A percentile compares a stretch with the other conserved stretches of the same genome.
phyloP scores from a whole-genome alignment of 306 rosid genomes.

The Mucuna pruriens region DNA sequence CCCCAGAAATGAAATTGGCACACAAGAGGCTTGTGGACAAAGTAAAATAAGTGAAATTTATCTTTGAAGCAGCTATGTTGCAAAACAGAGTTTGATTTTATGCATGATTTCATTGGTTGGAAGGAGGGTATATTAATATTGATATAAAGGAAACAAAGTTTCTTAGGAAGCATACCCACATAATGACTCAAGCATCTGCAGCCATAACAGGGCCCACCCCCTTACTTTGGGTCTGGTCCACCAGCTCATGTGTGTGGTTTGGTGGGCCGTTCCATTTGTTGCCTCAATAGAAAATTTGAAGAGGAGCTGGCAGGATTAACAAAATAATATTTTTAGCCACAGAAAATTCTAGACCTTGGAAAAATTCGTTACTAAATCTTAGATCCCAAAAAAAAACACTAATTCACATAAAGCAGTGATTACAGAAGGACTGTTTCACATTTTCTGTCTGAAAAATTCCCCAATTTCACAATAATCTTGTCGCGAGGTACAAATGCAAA shows the following conservation, averaged over 20 bases:
- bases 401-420: slow-evolving; percentile 17
- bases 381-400: neutral
- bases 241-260: slow-evolving; percentile 55
- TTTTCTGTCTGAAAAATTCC: neutral
- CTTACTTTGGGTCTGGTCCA: slow-evolving; percentile 66
- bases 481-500: neutral
- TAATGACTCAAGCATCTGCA: slow-evolving; percentile 64
- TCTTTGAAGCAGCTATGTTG: slow-evolving; percentile 8
- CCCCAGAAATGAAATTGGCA: slow-evolving; percentile 10
- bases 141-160: slow-evolving; percentile 26
- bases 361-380: neutral
- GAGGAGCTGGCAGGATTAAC: slow-evolving; percentile 60
- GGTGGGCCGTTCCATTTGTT: slow-evolving; percentile 53
- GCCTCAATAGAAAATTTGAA: slow-evolving; percentile 28
- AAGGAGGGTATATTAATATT: neutral
- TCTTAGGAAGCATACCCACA: slow-evolving; percentile 42
- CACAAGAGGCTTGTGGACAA: slow-evolving; percentile 30
- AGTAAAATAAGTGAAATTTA: slow-evolving; percentile 33
- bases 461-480: slow-evolving; percentile 28
- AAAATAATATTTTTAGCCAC: slow-evolving; percentile 23
- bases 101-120: slow-evolving; percentile 24
- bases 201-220: slow-evolving; percentile 55
- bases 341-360: slow-evolving; percentile 9
- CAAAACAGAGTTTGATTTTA: slow-evolving; percentile 24
- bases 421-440: neutral